These are phyloP conservation scores for Brassica rapa DNA, from an alignment of 345 rosid genomes.

Conservation along the genomic window DNA sequence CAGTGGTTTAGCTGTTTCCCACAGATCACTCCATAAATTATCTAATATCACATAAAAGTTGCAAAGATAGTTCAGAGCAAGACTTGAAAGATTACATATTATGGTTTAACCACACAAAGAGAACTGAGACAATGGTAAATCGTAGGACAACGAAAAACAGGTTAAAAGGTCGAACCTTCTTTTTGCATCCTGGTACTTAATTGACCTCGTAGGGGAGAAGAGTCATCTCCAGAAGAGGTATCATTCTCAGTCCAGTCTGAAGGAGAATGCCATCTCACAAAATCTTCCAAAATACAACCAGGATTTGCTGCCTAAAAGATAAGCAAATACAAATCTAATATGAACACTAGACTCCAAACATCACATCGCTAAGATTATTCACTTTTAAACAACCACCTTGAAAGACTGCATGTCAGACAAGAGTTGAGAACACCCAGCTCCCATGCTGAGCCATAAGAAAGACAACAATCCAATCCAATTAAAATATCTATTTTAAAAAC, in stretches of 20 bases:
- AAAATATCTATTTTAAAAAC: too few relatives aligned
- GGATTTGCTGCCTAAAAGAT: slow-evolving; percentile 88
- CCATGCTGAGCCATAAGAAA: slow-evolving; percentile 65
- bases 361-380: slow-evolving; percentile 8
- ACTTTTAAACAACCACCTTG: slow-evolving; percentile 57
- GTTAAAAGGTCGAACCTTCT: slow-evolving; percentile 58
- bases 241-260: slow-evolving; percentile 93
- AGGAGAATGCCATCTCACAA: slow-evolving; percentile 99
- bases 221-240: slow-evolving; percentile 51
- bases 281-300: slow-evolving; percentile 95
- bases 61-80: neutral
- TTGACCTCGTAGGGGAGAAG: slow-evolving; percentile 64
- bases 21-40: slow-evolving; percentile 92
- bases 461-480: slow-evolving; percentile 38
- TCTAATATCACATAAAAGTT: slow-evolving; percentile 44
- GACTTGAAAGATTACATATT: neutral
- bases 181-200: slow-evolving; percentile 94
- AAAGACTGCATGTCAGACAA: slow-evolving; percentile 99
- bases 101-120: slow-evolving; percentile 3
- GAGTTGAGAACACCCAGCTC: slow-evolving; percentile 99
- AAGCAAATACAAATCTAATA: neutral
- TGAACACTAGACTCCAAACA: neutral
- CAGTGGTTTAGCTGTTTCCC: slow-evolving; percentile 87
- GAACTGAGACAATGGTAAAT: neutral
- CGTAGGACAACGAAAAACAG: neutral